A percentile compares a stretch with the other conserved stretches of the same genome.
Conservation (phyloP, 73 alveolate genomes). For the Paramecium sonneborni region DNA sequence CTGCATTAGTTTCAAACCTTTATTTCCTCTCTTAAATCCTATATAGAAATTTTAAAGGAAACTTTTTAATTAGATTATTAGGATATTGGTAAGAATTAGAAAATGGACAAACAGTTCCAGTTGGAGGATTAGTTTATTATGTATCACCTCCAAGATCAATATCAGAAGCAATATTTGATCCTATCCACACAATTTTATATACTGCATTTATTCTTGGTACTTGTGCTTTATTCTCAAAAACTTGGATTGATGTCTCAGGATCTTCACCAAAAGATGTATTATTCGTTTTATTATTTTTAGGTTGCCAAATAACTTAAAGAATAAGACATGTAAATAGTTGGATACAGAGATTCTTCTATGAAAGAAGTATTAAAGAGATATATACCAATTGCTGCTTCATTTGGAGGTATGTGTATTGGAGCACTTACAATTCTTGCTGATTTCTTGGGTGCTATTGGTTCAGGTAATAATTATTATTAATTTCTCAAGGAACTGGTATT, state of each 20-base stretch:
- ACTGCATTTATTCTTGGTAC: constrained; percentile 95
- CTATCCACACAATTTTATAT: constrained; percentile 97
- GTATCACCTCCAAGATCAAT: constrained; percentile 96
- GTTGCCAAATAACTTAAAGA: constrained; percentile 98
- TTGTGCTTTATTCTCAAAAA: constrained; percentile 99
- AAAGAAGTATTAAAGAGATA: constrained; percentile 91
- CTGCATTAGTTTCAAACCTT: constrained; percentile 99
- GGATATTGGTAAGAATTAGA: constrained; percentile 98
- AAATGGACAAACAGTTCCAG: constrained; percentile 98
- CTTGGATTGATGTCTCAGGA: constrained; percentile 99
- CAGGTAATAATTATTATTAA: constrained; percentile 60
- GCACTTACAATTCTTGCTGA: constrained; percentile 98
- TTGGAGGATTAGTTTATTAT: constrained; percentile 99
- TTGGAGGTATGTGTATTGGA: constrained; percentile 99
- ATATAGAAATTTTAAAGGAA: constrained; percentile 96
- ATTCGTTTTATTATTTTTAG: neutral
- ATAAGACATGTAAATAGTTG: constrained; percentile 96
- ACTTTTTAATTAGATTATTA: constrained; percentile 92
- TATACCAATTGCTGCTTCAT: constrained; percentile 99
- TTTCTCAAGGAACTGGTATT: constrained; percentile 97
- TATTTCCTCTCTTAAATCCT: constrained; percentile 99
- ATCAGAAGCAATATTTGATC: constrained; percentile 84
- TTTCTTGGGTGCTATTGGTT: constrained; percentile 99
- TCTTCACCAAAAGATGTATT: constrained; percentile 95
- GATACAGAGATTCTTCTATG: constrained; percentile 92